These are phyloP conservation scores for Prunus padus DNA, from an alignment of 306 rosid species.

Conservation along the genomic window DNA sequence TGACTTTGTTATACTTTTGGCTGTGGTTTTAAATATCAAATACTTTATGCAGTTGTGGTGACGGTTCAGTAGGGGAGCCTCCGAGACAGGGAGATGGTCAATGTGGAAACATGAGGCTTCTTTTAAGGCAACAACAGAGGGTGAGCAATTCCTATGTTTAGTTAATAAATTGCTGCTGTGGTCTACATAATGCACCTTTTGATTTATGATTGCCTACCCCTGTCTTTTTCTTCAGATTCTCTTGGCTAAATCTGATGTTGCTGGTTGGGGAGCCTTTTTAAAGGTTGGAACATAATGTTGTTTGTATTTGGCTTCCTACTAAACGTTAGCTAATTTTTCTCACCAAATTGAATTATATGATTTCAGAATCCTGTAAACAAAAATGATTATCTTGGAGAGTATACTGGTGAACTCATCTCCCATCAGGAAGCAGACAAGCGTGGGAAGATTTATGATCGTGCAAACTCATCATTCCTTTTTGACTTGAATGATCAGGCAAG, in stretches of 20 bases:
- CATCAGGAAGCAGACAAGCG: conserved; percentile 97
- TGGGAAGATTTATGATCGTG: conserved; percentile 97
- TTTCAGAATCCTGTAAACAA: conserved; percentile 91
- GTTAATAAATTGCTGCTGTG: conserved; percentile 5
- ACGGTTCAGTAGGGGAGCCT: conserved; percentile 82
- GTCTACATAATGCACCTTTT: conserved; percentile 20
- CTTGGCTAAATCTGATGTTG: conserved; percentile 88
- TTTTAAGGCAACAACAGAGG: conserved; percentile 94
- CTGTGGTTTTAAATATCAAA: conserved; percentile 14
- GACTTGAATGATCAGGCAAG: conserved; percentile 98
- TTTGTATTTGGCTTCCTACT: conserved; percentile 13
- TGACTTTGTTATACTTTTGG: conserved; percentile 2
- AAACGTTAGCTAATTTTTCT: conserved; percentile 20
- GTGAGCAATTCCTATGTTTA: conserved; percentile 43
- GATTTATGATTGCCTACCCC: conserved; percentile 18
- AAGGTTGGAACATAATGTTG: conserved; percentile 53
- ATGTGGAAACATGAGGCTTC: conserved; percentile 98
- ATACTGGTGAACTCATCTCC: conserved; percentile 92
- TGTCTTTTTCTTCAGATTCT: conserved; percentile 61
- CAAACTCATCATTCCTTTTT: conserved; percentile 93
- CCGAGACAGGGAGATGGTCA: conserved; percentile 86
- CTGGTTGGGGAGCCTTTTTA: conserved; percentile 99
- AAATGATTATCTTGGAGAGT: conserved; percentile 95
- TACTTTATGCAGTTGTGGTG: conserved; percentile 75
- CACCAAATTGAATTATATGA: conserved; percentile 35